Base-by-base conservation (phyloP, 192 early-diverging fungal genomes). In the Backusella morwellensis region DNA sequence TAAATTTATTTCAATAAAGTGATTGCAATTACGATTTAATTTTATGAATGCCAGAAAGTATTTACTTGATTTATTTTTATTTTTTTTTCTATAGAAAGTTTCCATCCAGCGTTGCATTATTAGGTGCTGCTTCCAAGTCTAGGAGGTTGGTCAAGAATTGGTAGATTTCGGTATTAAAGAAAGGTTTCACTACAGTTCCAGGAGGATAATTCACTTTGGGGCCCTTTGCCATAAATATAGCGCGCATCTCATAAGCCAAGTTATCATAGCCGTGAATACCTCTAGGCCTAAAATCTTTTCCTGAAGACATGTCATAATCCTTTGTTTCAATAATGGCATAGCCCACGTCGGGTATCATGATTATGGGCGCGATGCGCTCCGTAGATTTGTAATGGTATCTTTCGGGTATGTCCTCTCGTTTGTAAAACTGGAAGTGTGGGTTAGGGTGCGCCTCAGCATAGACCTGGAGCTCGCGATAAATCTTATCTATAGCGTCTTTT, bases 201-300 rank as follows among this genome's bases (percentile, higher is more conserved):
- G 67, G 32, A 23, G 41, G 1, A 29, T 73, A 40, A 4, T 73
- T 21, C 32, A 81, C 59, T 38, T 50, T 50, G 0, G 94, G 93
- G 3, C 95, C 96, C 26, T 79, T 83, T 2, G 95, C 96, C 69
- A 96, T 79, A 80, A 97, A 96, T 11, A 95, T 92, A 2, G 94
- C 92, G 7, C 93, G 87, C 95, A 98, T 98, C 17, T 93, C 89
- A 4, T 83, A 80, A 38, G 89, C 77, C 75, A 85, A 42, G 82
- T 92, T 87, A 76, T 96, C 93, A 84, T 95, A 98, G 7, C 97
- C 97, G 80, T 98, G 97, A 34, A 88, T 85, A 19, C 95, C 96
- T 35, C 80, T 77, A 2, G 82, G 78, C 9, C 75, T 71, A 72
- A 78, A 75, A 12, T 77, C 70, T 0, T 77, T 68, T 8, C 70